Base-by-base conservation (phyloP, 2,329 filamentous ascomycete species). In the Xylaria polymorpha region DNA sequence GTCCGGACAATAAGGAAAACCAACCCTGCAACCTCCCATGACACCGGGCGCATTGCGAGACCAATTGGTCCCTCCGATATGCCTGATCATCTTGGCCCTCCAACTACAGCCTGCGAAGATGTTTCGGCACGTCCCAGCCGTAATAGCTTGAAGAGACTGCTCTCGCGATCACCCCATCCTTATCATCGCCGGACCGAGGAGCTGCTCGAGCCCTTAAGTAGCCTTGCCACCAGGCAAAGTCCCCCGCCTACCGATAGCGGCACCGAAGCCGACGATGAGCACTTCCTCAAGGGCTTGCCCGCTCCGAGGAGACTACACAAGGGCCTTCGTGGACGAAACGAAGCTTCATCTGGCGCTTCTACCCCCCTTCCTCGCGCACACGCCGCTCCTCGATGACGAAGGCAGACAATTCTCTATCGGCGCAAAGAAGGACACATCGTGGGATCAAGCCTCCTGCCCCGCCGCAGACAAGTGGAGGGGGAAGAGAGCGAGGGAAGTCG, bases 221-320 rank as follows among this genome's bases (percentile, higher is more conserved):
- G 72, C 68, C 78, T 79, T 68, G 80, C 83, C 71, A 79, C 82
- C 67, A 85, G 84, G 71, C 85, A 87, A 61, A 88, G 87, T 4
- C 85, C 86, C 1, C 86, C 89, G 1, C 88, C 88, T 12, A 97
- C 93, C 79, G 94, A 97, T 74, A 97, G 94, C 79, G 95, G 95
- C 29, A 97, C 94, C 20, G 95, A 98, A 79, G 95, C 95, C 46
- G 95, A 98, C 76, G 95, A 98, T 82, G 95, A 98, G 80, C 92
- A 94, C 71, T 91, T 95, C 74, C 84, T 97, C 66, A 96, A 92
- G 79, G 92, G 94, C 0, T 83, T 98, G 25, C 94, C 95, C 1
- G 93, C 94, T 2, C 92, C 94, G 1, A 91, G 86, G n/a, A 87
- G 89, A 69, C 85, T 89, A 39, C 91, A 92, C 77, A 98, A 97